Percentiles rank a stretch among this genome's conserved stretches.
Evolutionary conservation across 805 yeast species (phyloP).

Genomic region (Ogataea neopini): DNA sequence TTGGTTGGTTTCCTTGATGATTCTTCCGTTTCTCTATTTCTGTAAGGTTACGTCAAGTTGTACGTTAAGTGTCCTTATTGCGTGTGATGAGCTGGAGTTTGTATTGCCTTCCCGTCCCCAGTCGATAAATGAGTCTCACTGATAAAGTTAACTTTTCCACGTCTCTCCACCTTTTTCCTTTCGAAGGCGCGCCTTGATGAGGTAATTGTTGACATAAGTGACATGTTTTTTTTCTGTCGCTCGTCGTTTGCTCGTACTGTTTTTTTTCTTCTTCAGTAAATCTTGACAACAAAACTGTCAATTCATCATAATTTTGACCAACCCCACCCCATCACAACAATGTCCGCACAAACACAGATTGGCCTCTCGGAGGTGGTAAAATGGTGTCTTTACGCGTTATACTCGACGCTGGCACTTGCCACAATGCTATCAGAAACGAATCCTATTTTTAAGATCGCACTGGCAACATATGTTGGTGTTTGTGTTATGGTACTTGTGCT

Average conservation of each 20-base stretch:
- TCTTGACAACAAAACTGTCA: no score
- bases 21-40: no score
- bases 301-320: background rate
- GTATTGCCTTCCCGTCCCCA: no score
- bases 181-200: no score
- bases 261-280: background rate
- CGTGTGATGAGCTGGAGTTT: no score
- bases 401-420: constrained; percentile 11
- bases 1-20: no score
- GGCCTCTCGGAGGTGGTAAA: constrained; percentile 14
- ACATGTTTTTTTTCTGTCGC: background rate
- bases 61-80: no score
- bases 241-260: background rate
- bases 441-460: constrained; percentile 30
- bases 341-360: background rate
- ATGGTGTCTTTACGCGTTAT: constrained; percentile 18
- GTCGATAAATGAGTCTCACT: no score
- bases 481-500: constrained; percentile 18
- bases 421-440: constrained; percentile 25
- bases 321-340: background rate
- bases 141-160: background rate
- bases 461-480: constrained; percentile 33
- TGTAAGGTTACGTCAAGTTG: no score
- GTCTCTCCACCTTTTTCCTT: background rate
- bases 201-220: no score